Percentiles rank a stretch among this genome's conserved stretches.
These are phyloP conservation scores for Oenanthe sinensis DNA, from an alignment of 129 eudicot species.

Conservation along the genomic window DNA sequence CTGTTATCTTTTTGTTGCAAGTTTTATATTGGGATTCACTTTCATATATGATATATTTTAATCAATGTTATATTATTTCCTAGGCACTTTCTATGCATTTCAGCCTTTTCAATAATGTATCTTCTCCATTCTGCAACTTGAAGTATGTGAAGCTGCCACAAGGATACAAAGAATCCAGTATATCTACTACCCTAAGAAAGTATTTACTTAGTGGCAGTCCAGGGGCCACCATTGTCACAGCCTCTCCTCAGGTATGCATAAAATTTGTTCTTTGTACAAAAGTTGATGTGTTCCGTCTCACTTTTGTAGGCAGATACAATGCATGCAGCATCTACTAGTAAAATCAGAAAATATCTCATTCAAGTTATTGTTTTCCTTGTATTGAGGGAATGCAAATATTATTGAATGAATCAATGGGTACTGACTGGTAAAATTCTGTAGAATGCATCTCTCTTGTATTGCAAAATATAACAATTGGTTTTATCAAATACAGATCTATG, in stretches of 20 bases:
- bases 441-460: neutral
- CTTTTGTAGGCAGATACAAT: neutral
- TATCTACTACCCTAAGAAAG: neutral
- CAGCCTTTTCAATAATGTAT: neutral
- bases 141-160: neutral
- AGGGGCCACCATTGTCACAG: neutral
- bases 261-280: neutral
- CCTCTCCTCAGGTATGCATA: neutral
- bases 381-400: neutral
- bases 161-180: neutral
- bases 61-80: neutral
- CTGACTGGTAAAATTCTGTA: neutral
- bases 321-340: neutral
- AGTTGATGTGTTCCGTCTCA: neutral
- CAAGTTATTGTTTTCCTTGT: neutral
- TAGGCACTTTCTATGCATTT: neutral
- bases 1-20: too few relatives aligned
- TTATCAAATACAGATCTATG: too few relatives aligned
- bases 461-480: neutral
- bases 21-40: neutral
- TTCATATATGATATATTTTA: neutral
- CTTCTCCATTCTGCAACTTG: neutral
- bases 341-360: neutral
- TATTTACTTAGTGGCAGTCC: neutral
- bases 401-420: neutral